Base-by-base conservation (phyloP, 2,329 filamentous ascomycete species). In the Hypoxylon sp. region DNA sequence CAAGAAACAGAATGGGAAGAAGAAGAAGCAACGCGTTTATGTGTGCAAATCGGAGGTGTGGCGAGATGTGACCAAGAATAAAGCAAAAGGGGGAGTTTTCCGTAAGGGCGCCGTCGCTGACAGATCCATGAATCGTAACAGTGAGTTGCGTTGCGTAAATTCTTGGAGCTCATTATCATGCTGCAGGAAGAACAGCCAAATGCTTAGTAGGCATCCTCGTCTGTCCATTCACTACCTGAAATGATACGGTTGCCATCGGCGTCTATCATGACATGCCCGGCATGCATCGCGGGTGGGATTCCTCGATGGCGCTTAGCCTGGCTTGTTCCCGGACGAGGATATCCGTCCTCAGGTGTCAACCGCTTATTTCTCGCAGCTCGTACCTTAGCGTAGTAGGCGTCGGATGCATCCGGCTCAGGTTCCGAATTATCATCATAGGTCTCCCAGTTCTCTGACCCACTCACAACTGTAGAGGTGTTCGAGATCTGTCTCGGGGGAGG, bases 401-500 rank as follows among this genome's bases (percentile, higher is more conserved):
- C 93, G 3, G 90, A 90, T 0, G 87, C 87, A 77, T 97, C 94
- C 23, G 86, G 85, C 74, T 93, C 92, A 0, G 90, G 88, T 75
- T 93, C 91, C 67, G 91, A 93, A 71, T 87, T 89, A 78, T 97
- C 93, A 73, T 96, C 94, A 75, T 96, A 98, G 9, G 94, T 97
- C 80, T 98, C 95, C 95, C 95, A 98, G 79, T 98, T 98, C 80
- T 98, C 95, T 2, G 93, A 97, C 1, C 93, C 93, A 4, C 92
- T 93, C 25, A 92, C 85, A 21, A 85, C 86, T 1, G 91, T 93
- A n/a, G 93, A 94, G 0, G 91, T 90, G 71, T 89, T 89, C 5
- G 91, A 93, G 14, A 91, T 90, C 73, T 95, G 92, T 51, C 93
- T 85, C 0, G 83, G 80, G 0, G 80, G 80, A 10, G 79, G 80